These are phyloP conservation scores for Panaeolus cyanescens DNA, from an alignment of 768 basidiomycete genomes.

Conservation along the genomic window DNA sequence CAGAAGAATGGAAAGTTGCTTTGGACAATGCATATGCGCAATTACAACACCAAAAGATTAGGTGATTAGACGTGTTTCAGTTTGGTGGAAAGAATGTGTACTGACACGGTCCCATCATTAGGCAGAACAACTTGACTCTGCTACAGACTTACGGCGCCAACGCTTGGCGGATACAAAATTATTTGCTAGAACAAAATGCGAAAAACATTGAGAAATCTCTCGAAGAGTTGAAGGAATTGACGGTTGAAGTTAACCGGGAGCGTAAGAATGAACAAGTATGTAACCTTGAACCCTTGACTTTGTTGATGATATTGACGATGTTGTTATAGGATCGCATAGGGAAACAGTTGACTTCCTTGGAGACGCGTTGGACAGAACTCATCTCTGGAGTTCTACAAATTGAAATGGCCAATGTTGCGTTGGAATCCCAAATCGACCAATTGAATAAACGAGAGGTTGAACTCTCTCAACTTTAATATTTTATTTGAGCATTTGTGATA, in stretches of 20 bases:
- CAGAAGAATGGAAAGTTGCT: conserved; percentile 77
- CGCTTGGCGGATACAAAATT: conserved; percentile 92
- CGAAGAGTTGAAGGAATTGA: conserved; percentile 78
- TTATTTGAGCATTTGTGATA: conserved; percentile 1
- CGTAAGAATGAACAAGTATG: conserved; percentile 84
- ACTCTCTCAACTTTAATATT: conserved; percentile 44
- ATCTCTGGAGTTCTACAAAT: conserved; percentile 91
- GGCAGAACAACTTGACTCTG: conserved; percentile 81
- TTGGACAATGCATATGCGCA: conserved; percentile 79
- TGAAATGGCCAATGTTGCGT: conserved; percentile 90
- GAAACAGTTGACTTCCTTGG: conserved; percentile 75
- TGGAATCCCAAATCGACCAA: conserved; percentile 78
- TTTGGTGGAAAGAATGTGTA: neutral
- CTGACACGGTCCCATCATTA: conserved; percentile 28
- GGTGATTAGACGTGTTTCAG: conserved; percentile 41
- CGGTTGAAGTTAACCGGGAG: conserved; percentile 84
- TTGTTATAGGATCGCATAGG: conserved; percentile 69
- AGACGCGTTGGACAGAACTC: conserved; percentile 91
- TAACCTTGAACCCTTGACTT: conserved; percentile 4
- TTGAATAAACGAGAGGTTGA: conserved; percentile 64
- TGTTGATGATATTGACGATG: conserved; percentile 3
- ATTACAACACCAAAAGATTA: conserved; percentile 80
- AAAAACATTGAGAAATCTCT: conserved; percentile 69
- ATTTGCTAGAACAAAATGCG: conserved; percentile 76
- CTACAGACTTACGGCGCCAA: conserved; percentile 88